A percentile compares a stretch with the other conserved stretches of the same genome.
These are phyloP conservation scores for Clitopilus passeckerianus DNA, from an alignment of 768 basidiomycete species.

Conservation along the genomic window DNA sequence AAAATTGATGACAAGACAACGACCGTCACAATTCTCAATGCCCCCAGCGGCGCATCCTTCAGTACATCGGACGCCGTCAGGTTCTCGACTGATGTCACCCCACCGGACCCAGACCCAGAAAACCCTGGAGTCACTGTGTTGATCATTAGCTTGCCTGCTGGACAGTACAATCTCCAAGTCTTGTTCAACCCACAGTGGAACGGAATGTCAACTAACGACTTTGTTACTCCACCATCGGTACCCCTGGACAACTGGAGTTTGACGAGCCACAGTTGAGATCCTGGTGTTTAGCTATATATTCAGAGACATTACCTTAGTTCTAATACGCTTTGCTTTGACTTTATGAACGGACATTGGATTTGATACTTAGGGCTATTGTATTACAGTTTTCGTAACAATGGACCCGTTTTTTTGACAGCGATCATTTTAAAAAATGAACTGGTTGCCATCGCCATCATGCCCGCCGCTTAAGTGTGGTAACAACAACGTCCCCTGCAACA, in stretches of 20 bases:
- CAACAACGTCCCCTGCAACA: constrained; percentile 1
- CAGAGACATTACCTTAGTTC: neutral
- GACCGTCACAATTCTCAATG: constrained; percentile 60
- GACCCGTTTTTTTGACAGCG: constrained; percentile 1
- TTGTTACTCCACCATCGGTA: constrained; percentile 70
- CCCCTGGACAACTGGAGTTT: constrained; percentile 70
- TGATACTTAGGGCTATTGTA: neutral
- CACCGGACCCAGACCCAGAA: constrained; percentile 58
- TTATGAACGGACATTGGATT: constrained; percentile 7
- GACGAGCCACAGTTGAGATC: constrained; percentile 63
- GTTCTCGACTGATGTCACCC: constrained; percentile 54
- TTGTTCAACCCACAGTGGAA: constrained; percentile 94
- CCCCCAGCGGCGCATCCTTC: constrained; percentile 67
- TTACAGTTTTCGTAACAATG: neutral
- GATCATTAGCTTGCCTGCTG: constrained; percentile 62
- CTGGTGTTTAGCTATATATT: neutral
- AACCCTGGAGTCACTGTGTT: constrained; percentile 83
- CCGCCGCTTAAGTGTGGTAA: constrained; percentile 1
- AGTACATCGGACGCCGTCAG: constrained; percentile 49
- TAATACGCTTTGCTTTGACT: neutral
- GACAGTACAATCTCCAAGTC: constrained; percentile 75
- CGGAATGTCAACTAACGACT: constrained; percentile 49
- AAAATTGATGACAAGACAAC: constrained; percentile 65
- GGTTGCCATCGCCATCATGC: neutral
- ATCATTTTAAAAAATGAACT: neutral